phyloP scores from a whole-genome alignment of 2,329 filamentous ascomycete genomes.

The Fusarium cicatricum region DNA sequence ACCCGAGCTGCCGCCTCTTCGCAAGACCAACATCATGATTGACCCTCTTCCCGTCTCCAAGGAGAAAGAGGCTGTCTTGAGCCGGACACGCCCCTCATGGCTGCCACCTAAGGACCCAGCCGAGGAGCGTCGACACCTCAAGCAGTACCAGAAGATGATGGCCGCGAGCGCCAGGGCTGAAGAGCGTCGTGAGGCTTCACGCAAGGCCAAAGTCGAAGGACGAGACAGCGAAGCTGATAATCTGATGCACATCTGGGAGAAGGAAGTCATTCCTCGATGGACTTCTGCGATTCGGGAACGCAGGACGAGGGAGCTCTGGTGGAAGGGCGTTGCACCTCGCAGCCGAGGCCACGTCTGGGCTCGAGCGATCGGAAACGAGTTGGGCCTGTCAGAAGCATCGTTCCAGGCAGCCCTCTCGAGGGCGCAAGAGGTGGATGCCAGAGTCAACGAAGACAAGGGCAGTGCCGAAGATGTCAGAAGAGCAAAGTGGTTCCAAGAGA shows the following conservation, averaged over 20 bases:
- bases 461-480: constrained; percentile 63
- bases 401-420: constrained; percentile 76
- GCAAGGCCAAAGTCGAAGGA: constrained; percentile 59
- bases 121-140: constrained; percentile 89
- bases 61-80: constrained; percentile 85
- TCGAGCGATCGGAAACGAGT: constrained; percentile 76
- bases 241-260: constrained; percentile 74
- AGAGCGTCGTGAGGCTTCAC: constrained; percentile 63
- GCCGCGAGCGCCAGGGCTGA: constrained; percentile 66
- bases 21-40: constrained; percentile 81
- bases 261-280: constrained; percentile 80
- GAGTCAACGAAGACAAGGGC: constrained; percentile 60
- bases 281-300: constrained; percentile 73
- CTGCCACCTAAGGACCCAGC: constrained; percentile 86
- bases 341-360: constrained; percentile 75
- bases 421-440: constrained; percentile 68
- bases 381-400: constrained; percentile 71
- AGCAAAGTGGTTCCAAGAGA: constrained; percentile 68
- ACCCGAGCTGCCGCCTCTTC: constrained; percentile 74
- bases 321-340: constrained; percentile 78
- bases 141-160: constrained; percentile 88
- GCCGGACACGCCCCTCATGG: constrained; percentile 83
- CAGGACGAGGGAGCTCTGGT: constrained; percentile 80
- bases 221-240: constrained; percentile 64
- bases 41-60: constrained; percentile 85